Evolutionary conservation across 176 grass and related monocot species (phyloP).

Genomic region (Aegilops bicornis): DNA sequence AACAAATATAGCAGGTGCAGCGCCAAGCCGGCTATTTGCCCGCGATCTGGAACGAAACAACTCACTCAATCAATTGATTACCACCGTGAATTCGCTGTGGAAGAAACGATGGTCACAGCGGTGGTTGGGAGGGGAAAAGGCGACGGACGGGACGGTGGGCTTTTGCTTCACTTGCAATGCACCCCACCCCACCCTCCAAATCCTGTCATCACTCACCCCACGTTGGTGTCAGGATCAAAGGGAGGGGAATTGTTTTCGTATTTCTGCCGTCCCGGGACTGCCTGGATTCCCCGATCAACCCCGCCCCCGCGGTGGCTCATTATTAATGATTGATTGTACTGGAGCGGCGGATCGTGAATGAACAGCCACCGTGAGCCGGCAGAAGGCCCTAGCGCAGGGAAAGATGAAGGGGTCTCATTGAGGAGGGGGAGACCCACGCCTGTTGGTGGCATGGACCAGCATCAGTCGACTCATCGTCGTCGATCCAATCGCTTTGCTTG

Average conservation of each 20-base stretch:
- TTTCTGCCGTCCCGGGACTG: neutral
- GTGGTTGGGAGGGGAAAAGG: constrained; percentile 23
- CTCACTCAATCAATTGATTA: too few species aligned
- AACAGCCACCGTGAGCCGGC: neutral
- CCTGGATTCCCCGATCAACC: neutral
- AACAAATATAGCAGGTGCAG: neutral
- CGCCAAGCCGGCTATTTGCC: neutral
- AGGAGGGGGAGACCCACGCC: constrained; percentile 36
- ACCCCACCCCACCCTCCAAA: constrained; percentile 35
- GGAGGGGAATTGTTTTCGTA: neutral
- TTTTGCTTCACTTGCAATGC: constrained; percentile 71
- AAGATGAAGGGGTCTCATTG: constrained; percentile 1
- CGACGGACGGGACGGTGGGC: constrained; percentile 28
- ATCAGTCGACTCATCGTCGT: neutral
- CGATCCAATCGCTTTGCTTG: constrained; percentile 35
- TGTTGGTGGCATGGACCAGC: constrained; percentile 34
- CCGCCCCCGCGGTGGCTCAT: constrained; percentile 8
- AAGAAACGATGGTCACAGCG: neutral
- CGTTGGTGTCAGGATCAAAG: constrained; percentile 25
- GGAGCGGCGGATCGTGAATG: neutral
- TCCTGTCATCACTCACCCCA: constrained; percentile 32
- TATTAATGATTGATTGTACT: constrained; percentile 32
- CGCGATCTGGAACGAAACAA: neutral
- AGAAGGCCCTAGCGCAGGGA: constrained; percentile 7
- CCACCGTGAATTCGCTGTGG: neutral